Evolutionary conservation across 2,329 filamentous ascomycete species (phyloP), one percentile per base, ranked within the genome.

Genomic region (Microdochium nivale): DNA sequence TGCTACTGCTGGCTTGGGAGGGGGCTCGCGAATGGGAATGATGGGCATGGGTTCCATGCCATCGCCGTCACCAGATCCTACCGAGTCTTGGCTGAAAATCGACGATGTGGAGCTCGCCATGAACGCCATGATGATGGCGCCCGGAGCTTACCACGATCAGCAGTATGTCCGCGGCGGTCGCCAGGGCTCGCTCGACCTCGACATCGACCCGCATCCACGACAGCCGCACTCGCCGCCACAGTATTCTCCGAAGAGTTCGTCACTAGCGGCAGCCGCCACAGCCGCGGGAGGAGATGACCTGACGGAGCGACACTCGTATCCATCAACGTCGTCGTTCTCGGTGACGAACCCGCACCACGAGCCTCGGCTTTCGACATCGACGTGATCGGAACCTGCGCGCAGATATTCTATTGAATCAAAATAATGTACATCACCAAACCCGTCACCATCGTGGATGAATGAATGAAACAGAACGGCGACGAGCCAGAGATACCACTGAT

Each of bases 21-120:
- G 21, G n/a, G 16, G 14, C 23, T 23, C 19, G 7, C 19, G 14
- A 19, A 13, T 19, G 16, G 40, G 40, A 23, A 21, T 24, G 40
- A 24, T 24, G 16, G 21, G 40, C 16, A 44, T 50, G 23, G 53
- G 53, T 7, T 27, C 46, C 3, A 37, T 33, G 7, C 53, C 47
- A 19, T 54, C 48, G 9, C 49, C 55, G 0, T 25, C 51, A 13
- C 53, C 50, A 13, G 51, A 25, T 3, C 46, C 51, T 33, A 37
- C 32, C 2, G 54, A 58, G 5, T 59, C 58, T 2, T 62, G 60
- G 60, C 37, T 59, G n/a, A 62, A 56, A 24, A 58, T 62, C 50
- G 58, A 59, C 16, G 60, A 61, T 19, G 40, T 44, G 14, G 40
- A 44, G 40, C 40, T 44, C 40, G 40, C 40, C 16, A 21, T 44